Evolutionary conservation across 2,329 filamentous ascomycete species (phyloP), one percentile per base, ranked within the genome.

Genomic region (Fulvia fulva): DNA sequence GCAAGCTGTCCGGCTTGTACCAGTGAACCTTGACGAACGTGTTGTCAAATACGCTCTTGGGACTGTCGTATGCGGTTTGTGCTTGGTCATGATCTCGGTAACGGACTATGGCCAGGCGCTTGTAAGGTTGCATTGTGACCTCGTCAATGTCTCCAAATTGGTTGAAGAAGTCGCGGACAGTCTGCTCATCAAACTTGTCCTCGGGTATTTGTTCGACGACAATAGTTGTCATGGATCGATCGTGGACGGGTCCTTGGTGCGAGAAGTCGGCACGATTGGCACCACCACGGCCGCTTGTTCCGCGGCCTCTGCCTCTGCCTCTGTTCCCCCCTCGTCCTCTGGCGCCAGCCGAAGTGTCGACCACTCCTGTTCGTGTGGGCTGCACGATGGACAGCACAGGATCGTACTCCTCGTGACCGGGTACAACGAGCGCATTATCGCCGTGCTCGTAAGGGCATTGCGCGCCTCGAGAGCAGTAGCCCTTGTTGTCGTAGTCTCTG

Each of bases 11-110:
- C 4, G 79, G 74, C 65, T 84, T 87, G 69, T 85, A 81, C 89
- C 89, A 93, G 67, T 87, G 91, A 0, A 93, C 87, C 67, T 91
- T 92, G 51, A 94, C 90, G 66, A 94, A 94, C 11, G 90, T 81
- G 65, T 93, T 94, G 67, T 92, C 88, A 68, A 93, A 94, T 46
- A 94, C 87, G 49, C 86, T 87, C 68, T 91, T 91, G 0, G 90
- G 89, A 8, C 87, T 91, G 49, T 82, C 81, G 70, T 90, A 91
- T 1, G 90, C 90, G 16, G 83, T 81, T 59, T 85, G 83, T 14
- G 90, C 90, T 14, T 83, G 75, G 6, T 80, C 80, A 81, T 87
- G 88, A 44, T 79, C 80, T 52, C 85, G 81, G 66, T 81, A 94
- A 64, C 86, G 88, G 62, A 94, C 80, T 28, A 89, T 77, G 1